These are phyloP conservation scores for Fusarium nurragi DNA, from an alignment of 2,329 filamentous ascomycete genomes.

Conservation along the genomic window DNA sequence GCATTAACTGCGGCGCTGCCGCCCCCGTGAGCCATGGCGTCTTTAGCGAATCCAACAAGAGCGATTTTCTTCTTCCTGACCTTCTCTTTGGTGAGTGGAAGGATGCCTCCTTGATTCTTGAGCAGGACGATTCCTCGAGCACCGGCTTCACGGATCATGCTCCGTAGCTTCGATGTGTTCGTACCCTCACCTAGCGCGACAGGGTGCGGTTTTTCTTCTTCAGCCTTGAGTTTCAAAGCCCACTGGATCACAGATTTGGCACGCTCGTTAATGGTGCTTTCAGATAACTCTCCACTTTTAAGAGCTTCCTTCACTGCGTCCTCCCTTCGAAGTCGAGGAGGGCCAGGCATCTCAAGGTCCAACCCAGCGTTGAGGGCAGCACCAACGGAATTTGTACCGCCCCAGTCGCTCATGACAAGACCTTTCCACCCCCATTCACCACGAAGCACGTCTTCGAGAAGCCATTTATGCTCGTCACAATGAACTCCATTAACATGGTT, in stretches of 20 bases:
- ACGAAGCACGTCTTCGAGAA: constrained; percentile 53
- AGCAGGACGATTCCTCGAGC: constrained; percentile 68
- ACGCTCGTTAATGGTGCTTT: constrained; percentile 41
- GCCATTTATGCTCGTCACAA: constrained; percentile 52
- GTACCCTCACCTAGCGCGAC: constrained; percentile 1
- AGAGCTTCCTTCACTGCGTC: constrained; percentile 40
- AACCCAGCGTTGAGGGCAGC: constrained; percentile 46
- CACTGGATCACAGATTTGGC: constrained; percentile 47
- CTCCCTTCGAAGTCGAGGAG: constrained; percentile 43
- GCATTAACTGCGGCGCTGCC: constrained; percentile 47
- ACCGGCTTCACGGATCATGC: constrained; percentile 40
- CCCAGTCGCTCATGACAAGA: constrained; percentile 60
- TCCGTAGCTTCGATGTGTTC: constrained; percentile 40
- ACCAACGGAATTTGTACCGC: constrained; percentile 49
- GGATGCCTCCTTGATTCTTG: constrained; percentile 66
- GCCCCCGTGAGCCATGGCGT: constrained; percentile 46
- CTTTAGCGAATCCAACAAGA: constrained; percentile 47
- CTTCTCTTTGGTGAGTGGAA: constrained; percentile 57
- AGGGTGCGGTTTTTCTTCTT: constrained; percentile 21
- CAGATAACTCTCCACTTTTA: constrained; percentile 25
- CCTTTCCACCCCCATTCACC: constrained; percentile 58
- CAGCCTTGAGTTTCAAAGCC: constrained; percentile 39
- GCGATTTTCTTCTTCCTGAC: constrained; percentile 42
- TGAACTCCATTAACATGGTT: constrained; percentile 58
- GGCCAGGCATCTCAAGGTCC: constrained; percentile 52